Evolutionary conservation across 768 basidiomycete genomes (phyloP).

Genomic region (Mycena rosella): DNA sequence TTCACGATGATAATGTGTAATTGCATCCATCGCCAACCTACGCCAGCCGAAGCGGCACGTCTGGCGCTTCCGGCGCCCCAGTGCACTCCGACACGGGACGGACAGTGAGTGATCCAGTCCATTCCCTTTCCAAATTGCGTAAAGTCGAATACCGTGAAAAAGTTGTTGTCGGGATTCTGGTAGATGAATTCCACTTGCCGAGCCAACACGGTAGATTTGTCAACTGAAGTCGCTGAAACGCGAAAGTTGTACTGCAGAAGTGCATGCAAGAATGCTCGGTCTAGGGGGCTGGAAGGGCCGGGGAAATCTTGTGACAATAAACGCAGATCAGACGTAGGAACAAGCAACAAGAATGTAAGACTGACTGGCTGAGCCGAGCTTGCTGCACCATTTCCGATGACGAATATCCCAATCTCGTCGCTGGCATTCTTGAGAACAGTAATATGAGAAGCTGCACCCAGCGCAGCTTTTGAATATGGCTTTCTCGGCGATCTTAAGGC

Average conservation of each 20-base stretch:
- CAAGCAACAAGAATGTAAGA: not conserved
- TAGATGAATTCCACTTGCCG: not conserved
- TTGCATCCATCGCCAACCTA: not conserved
- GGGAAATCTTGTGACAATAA: not conserved
- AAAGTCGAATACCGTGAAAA: too few relatives aligned
- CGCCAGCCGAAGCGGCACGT: not conserved
- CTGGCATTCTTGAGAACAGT: not conserved
- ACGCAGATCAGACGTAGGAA: not conserved
- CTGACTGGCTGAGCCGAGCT: not conserved
- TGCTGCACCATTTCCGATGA: not conserved
- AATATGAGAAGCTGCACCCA: not conserved
- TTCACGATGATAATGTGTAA: not conserved
- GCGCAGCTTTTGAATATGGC: not conserved
- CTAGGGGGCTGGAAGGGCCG: not conserved
- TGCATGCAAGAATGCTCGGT: not conserved
- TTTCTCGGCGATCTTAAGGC: not conserved
- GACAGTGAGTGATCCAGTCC: too few relatives aligned
- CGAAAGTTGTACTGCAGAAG: not conserved
- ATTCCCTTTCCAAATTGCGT: too few relatives aligned
- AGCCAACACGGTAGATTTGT: not conserved
- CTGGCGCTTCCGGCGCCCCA: too few relatives aligned
- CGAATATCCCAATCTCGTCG: not conserved
- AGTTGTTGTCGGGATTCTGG: not conserved
- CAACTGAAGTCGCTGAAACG: not conserved
- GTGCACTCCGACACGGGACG: too few relatives aligned